Evolutionary conservation across 805 yeast genomes (phyloP).

Genomic region (Pichia californica): DNA sequence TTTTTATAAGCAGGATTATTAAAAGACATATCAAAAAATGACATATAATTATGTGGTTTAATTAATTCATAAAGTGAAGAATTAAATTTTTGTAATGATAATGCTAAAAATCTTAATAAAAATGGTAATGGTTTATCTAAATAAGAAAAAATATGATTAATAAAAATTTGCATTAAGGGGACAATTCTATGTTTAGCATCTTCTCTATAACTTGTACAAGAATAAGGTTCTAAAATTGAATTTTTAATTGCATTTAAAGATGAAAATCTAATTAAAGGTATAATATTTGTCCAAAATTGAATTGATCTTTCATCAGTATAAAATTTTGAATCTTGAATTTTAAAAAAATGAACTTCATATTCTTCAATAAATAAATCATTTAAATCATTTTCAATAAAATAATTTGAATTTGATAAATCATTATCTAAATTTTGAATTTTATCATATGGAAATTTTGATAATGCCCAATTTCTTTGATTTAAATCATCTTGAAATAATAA

Average conservation of each 20-base stretch:
- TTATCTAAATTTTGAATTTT: background rate
- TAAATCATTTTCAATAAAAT: constrained; percentile 17
- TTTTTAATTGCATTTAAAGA: constrained; percentile 31
- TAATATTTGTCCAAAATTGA: constrained; percentile 42
- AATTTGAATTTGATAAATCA: background rate
- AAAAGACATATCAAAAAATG: constrained; percentile 54
- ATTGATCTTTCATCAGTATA: constrained; percentile 38
- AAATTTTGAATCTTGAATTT: constrained; percentile 46
- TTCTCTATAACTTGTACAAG: constrained; percentile 18
- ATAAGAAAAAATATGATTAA: constrained; percentile 47
- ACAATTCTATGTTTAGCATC: constrained; percentile 28
- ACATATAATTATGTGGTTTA: constrained; percentile 46
- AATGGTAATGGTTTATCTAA: constrained; percentile 46
- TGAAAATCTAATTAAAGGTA: constrained; percentile 31
- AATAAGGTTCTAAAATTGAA: constrained; percentile 23
- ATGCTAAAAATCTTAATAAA: constrained; percentile 45
- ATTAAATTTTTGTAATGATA: constrained; percentile 38
- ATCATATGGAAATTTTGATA: constrained; percentile 23
- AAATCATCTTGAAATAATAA: constrained; percentile 47
- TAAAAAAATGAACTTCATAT: constrained; percentile 42
- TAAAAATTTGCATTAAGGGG: constrained; percentile 35
- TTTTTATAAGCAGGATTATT: constrained; percentile 44
- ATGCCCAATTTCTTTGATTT: constrained; percentile 44
- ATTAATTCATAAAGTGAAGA: constrained; percentile 48
- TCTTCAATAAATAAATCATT: constrained; percentile 47